Base-by-base conservation (phyloP, 768 basidiomycete species). In the Auriscalpium vulgare region DNA sequence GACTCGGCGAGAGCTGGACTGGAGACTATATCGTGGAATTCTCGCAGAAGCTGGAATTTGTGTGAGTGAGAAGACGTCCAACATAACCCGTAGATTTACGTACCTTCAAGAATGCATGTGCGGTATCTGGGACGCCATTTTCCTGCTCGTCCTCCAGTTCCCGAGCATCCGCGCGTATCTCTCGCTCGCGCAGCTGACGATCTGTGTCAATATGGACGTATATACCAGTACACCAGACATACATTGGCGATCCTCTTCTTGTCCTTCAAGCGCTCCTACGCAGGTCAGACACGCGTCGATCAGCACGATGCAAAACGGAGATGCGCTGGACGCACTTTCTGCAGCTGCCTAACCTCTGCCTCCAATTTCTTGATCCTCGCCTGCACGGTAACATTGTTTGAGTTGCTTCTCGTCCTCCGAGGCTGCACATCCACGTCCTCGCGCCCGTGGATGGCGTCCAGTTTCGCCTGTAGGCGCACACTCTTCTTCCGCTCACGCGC, bases 31-130 rank as follows among this genome's bases (percentile, higher is more conserved):
- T 73, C 71, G 21, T 69, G 62, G 59, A 78, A 78, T 19, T 57
- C 61, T 8, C 73, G 71, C 37, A 78, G 64, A 21, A 78, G 64
- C 77, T 79, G 53, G 4, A 52, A 45, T 29, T 29, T 29, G 29
- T 29, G 29, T 1, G 29, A n/a, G 37, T 37, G 19, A 36, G 10
- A 21, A 34, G 29, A 44, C 23, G 11, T 14, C 35, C 23, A 51
- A 0, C 10, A 50, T 29, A 19, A 43, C 29, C 34, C n/a, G 10
- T 7, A 13, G 29, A 17, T n/a, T 40, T 23, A 56, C 61, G 36
- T 37, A 74, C 78, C 66, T 78, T 78, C 56, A 72, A 68, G 75
- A 78, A 75, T 14, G 66, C 59, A 57, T 72, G 50, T 2, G 64
- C 63, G 19, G 69, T 52, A 53, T 77, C 76, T 2, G 64, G 70